Evolutionary conservation across 345 rosid genomes (phyloP).

Genomic region (Gossypium ekmanianum): DNA sequence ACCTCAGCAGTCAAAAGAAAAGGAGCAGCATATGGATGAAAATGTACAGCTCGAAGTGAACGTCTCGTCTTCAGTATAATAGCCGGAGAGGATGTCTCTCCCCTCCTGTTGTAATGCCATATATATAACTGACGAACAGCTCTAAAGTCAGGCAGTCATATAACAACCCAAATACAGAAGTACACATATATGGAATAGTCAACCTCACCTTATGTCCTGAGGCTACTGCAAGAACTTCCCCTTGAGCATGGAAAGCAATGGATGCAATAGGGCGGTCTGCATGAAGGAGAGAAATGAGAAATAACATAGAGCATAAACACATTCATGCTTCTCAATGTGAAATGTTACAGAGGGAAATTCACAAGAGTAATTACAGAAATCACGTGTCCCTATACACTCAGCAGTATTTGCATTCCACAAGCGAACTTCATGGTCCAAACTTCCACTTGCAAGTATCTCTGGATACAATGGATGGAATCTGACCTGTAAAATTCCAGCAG

Average conservation of each 20-base stretch:
- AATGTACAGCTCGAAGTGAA: constrained; percentile 74
- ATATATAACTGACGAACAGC: constrained; percentile 47
- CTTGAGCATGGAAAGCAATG: constrained; percentile 77
- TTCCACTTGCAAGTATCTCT: constrained; percentile 70
- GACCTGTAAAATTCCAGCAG: constrained; percentile 40
- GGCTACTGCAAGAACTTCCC: constrained; percentile 73
- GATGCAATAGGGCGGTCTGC: constrained; percentile 79
- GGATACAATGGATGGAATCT: constrained; percentile 68
- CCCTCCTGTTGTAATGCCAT: constrained; percentile 67
- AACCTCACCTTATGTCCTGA: constrained; percentile 69
- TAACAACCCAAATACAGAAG: background rate
- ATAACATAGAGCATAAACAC: constrained; percentile 12
- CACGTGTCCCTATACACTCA: constrained; percentile 65
- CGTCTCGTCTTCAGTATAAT: constrained; percentile 62
- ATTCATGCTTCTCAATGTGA: background rate
- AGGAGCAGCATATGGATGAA: constrained; percentile 71
- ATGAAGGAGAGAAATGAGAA: constrained; percentile 6
- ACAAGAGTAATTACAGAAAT: constrained; percentile 47
- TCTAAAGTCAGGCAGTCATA: constrained; percentile 18
- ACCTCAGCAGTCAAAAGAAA: constrained; percentile 82
- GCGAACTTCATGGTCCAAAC: constrained; percentile 77
- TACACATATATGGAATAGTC: background rate
- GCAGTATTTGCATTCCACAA: constrained; percentile 69
- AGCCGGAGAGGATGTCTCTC: constrained; percentile 57
- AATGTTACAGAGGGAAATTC: constrained; percentile 12